Evolutionary conservation across 768 basidiomycete species (phyloP), one percentile per base, ranked within the genome.

Genomic region (Kwoniella bestiolae): DNA sequence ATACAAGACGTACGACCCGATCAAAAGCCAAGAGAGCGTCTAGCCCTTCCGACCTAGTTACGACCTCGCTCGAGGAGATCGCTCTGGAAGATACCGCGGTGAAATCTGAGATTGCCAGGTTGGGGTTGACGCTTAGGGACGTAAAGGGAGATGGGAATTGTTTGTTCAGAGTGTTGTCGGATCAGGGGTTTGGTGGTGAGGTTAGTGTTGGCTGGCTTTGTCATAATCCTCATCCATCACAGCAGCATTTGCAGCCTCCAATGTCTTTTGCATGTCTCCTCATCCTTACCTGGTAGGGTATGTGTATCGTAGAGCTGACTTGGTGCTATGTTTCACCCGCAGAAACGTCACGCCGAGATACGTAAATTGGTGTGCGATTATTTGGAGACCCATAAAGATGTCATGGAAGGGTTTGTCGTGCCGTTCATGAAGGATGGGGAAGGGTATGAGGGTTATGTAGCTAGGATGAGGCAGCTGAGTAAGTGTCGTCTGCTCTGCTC

Each of bases 111-210:
- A 65, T 73, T 1, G 14, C 52, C 2, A 63, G 75, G 16, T 47
- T 77, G 23, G 68, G 69, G n/a, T 47, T 77, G 23, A 41, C 26
- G 8, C 45, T 77, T 57, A 59, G 75, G 14, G 75, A 77, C 53
- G 72, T 77, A 14, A 51, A 74, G 35, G 75, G 75, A 9, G 75
- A 77, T 64, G 75, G 75, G 5, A 77, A 77, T 53, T 77, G 75
- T 49, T 41, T 74, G 29, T 77, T 77, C 58, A 28, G 75, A 28
- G 75, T 72, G 0, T 32, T 77, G 49, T 67, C 68, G 12, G 73
- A 74, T 52, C 75, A 77, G 53, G 66, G 74, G 7, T 77, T 69
- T 51, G 75, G 75, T 51, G 67, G 68, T 18, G 66, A 61, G 56
- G 66, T 60, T 45, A n/a, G n/a, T n/a, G n/a, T n/a, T n/a, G n/a